Base-by-base conservation (phyloP, 1,284 basidiomycete species). In the Austropuccinia psidii region DNA sequence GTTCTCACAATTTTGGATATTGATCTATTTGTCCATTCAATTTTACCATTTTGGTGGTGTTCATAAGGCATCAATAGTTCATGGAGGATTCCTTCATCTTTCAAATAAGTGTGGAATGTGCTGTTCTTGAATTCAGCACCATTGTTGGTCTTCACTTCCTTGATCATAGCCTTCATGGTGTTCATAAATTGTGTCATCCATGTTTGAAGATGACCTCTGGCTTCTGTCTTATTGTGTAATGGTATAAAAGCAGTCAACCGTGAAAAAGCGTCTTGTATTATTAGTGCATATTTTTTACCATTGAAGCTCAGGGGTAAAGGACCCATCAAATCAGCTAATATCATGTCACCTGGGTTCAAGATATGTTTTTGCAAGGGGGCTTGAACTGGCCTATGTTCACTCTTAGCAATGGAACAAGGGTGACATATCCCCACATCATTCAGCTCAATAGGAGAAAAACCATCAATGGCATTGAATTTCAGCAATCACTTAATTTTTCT, bases 21-120 rank as follows among this genome's bases (percentile, higher is more conserved):
- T 1, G 45, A 29, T 15, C 62, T 19, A 19, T 65, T 65, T 4
- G 43, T 49, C n/a, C 62, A 4, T 37, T 65, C 62, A 5, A 65
- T 47, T 29, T 31, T 52, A 5, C 62, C 47, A 33, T 66, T 66
- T 41, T 66, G 64, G 19, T 66, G 45, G n/a, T 66, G 47, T 24
- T 66, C 24, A 29, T 66, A 66, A 1, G 29, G 45, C 9, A 66
- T 21, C 5, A 31, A 33, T 31, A 66, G 27, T 52, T 66, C 27
- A 31, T 50, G 47, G 4, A 13, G 31, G 15, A 66, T 66, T 4
- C 35, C 13, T 11, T 66, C 39, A 13, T 50, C 13, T 7, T 37
- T 24, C 5, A 65, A 45, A 17, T 47, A 65, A 21, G n/a, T 17
- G 0, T 45, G 8, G 19, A 65, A 50, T 0, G 6, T 13, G 1